Evolutionary conservation across 2,329 filamentous ascomycete genomes (phyloP), one percentile per base, ranked within the genome.

Genomic region (Ophiostoma australiae): DNA sequence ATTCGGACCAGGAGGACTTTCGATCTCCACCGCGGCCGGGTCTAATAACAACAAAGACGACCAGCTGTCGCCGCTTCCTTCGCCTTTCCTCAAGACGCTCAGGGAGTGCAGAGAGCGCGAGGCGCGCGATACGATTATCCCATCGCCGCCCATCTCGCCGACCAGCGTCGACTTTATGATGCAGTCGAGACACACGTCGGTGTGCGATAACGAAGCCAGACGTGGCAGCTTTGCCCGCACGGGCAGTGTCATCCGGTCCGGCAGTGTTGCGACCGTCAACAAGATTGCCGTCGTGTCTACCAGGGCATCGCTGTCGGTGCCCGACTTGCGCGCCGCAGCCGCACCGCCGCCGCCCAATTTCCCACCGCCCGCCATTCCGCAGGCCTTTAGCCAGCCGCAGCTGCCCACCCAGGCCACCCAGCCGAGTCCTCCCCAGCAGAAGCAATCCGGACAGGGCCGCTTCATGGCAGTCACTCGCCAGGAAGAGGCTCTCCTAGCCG

Each of bases 391-490:
- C 3, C 52, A 58, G 52, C 52, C 52, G 8, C 52, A 58, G 52
- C 10, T 58, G 3, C n/a, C 52, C 8, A 58, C 52, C n/a, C 23
- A 58, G n/a, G 13, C 52, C 10, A 13, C 52, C 11, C n/a, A 58
- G n/a, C n/a, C 27, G 52, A 58, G 52, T n/a, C 52, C 75, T 74
- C 68, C 67, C 73, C 3, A 52, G 70, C 52, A 75, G 15, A 23
- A n/a, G 20, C 37, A 67, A 17, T 20, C 71, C 67, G 65, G 33
- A n/a, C 74, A 73, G 77, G 66, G 78, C 17, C 82, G 85, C 1
- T 79, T 87, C 70, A 87, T 88, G 83, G 84, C 85, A 0, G 85
- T 88, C 23, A 87, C 85, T 0, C 82, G 80, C 4, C 85, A 87
- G 73, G 86, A 88, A 72, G 84, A 88, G 77, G 83, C 87, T 81